Evolutionary conservation across 2,329 filamentous ascomycete species (phyloP).

Genomic region (Dactylellina cionopaga): DNA sequence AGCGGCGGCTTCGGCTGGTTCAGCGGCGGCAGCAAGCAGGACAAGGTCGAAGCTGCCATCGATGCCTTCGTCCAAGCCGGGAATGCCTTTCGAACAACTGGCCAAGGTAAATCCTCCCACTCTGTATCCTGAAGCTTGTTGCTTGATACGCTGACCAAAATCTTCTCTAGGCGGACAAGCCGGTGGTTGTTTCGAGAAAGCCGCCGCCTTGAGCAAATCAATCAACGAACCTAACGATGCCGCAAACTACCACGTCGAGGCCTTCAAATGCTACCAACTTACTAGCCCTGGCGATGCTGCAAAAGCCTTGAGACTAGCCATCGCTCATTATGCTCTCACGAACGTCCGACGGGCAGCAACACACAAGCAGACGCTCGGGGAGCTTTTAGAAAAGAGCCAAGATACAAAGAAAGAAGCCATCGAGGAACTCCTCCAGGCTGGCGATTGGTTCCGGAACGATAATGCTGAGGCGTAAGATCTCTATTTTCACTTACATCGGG

Average conservation of each 20-base stretch:
- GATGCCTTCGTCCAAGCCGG: conserved; percentile 88
- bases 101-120: conserved; percentile 71
- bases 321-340: conserved; percentile 85
- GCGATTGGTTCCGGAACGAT: conserved; percentile 87
- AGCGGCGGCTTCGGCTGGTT: conserved; percentile 88
- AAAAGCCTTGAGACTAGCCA: conserved; percentile 79
- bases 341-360: conserved; percentile 91
- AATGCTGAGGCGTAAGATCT: conserved; percentile 79
- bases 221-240: conserved; percentile 93
- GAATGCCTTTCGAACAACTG: conserved; percentile 90
- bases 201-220: conserved; percentile 45
- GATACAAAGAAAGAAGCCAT: conserved; percentile 81
- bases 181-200: conserved; percentile 43
- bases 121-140: background rate
- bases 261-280: conserved; percentile 94
- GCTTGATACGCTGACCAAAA: background rate
- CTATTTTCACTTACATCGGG: background rate
- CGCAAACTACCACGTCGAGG: conserved; percentile 86
- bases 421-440: conserved; percentile 84
- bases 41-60: conserved; percentile 89
- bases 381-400: conserved; percentile 84
- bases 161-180: conserved; percentile 10
- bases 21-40: conserved; percentile 73
- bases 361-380: conserved; percentile 87
- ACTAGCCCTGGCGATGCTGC: conserved; percentile 79